A percentile compares a stretch with the other conserved stretches of the same genome.
These are phyloP conservation scores for Fraxinus xanthoxyloides DNA, from an alignment of 305 asterid genomes.

Conservation along the genomic window DNA sequence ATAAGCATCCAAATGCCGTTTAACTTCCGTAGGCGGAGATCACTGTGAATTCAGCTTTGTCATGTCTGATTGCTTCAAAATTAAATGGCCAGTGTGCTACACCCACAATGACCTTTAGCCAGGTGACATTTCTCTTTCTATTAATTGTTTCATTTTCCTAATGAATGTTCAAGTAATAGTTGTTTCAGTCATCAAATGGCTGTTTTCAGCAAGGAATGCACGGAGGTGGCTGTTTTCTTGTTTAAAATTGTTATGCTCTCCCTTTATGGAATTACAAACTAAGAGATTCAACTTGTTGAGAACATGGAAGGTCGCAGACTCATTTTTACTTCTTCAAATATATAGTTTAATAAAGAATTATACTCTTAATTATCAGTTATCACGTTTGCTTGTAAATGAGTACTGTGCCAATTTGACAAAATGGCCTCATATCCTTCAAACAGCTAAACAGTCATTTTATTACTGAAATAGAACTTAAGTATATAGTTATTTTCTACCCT, in stretches of 20 bases:
- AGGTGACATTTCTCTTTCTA: slow-evolving; percentile 31
- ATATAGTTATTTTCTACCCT: background rate
- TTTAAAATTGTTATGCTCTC: background rate
- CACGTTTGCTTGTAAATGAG: background rate
- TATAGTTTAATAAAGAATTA: background rate
- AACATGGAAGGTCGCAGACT: background rate
- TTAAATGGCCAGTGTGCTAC: slow-evolving; percentile 33
- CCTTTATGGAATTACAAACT: background rate
- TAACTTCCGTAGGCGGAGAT: slow-evolving; percentile 47
- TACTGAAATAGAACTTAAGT: background rate
- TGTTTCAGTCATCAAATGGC: background rate
- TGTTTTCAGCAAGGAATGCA: background rate
- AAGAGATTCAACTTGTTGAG: background rate
- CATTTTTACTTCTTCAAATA: background rate
- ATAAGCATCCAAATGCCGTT: background rate
- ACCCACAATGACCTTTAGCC: slow-evolving; percentile 41
- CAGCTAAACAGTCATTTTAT: background rate
- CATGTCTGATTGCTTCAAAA: slow-evolving; percentile 55
- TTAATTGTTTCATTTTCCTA: background rate
- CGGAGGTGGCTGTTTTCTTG: background rate
- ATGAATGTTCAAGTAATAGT: background rate
- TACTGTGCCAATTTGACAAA: background rate
- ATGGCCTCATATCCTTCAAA: background rate
- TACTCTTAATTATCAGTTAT: background rate
- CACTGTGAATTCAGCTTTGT: slow-evolving; percentile 59